Conservation (phyloP, 176 grass and related monocot species). For the Leersia perrieri region DNA sequence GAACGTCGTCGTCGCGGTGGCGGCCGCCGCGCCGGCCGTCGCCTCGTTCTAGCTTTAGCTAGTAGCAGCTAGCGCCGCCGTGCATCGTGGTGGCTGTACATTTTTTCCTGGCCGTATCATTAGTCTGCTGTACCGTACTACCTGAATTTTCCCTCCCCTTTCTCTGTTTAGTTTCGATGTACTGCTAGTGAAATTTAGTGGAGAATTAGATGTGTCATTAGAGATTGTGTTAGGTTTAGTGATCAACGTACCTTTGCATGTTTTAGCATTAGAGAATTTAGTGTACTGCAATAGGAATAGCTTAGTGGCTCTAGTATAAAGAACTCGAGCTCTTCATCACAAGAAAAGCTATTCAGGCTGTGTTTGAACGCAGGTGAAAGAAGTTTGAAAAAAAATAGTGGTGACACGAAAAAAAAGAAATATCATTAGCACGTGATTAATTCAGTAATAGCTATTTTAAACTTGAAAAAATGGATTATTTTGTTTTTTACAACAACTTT, state of each 20-base stretch:
- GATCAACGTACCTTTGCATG: constrained; percentile 44
- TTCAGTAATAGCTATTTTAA: too few species aligned
- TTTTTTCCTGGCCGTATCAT: constrained; percentile 28
- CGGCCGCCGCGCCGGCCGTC: constrained; percentile 36
- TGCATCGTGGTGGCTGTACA: constrained; percentile 34
- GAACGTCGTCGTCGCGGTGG: not conserved
- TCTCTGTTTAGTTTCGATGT: constrained; percentile 20
- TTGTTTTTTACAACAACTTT: too few species aligned
- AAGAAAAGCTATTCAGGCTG: constrained; percentile 34
- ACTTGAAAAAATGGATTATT: too few species aligned
- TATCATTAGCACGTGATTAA: too few species aligned
- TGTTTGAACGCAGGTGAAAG: too few species aligned
- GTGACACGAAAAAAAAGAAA: too few species aligned
- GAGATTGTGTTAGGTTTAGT: constrained; percentile 42
- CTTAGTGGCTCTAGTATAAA: constrained; percentile 1
- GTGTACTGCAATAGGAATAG: constrained; percentile 9
- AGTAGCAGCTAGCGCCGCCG: not conserved
- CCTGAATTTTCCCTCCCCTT: constrained; percentile 16
- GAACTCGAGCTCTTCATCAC: constrained; percentile 21
- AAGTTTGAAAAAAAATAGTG: too few species aligned
- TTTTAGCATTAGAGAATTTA: constrained; percentile 41
- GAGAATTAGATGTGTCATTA: constrained; percentile 31
- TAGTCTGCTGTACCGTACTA: constrained; percentile 49
- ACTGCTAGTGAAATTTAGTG: constrained; percentile 34
- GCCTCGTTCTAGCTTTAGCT: constrained; percentile 58